Base-by-base conservation (phyloP, 202 grass and related monocot genomes). In the Schoenoplectus tabernaemontani region DNA sequence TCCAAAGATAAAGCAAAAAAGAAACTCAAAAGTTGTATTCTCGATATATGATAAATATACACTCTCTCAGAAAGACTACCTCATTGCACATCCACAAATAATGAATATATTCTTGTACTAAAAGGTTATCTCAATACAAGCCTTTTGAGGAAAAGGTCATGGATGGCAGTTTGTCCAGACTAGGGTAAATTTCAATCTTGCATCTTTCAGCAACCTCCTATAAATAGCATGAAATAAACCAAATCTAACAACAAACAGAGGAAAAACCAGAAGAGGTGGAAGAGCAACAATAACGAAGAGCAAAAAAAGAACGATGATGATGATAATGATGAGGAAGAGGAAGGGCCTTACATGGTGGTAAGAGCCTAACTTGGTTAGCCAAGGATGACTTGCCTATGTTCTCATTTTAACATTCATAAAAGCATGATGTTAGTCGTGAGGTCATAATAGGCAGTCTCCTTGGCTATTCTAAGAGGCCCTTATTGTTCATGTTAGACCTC, bases 301-400 rank as follows among this genome's bases (percentile, higher is more conserved):
- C 7, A 16, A 62, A 33, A 63, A 16, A 8, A 28, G 3, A 3
- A 62, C 22, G 26, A 61, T 61, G 57, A 23, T 60, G 57, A 60
- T 59, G 57, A 59, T 60, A n/a, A n/a, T 4, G 36, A 32, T 60
- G 38, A 81, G 23, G 51, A 77, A 89, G 90, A 91, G 83, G 89
- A 88, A 76, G 19, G 42, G 89, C 67, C 87, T 96, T 78, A 36
- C 89, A 88, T 83, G 89, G 77, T 82, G 75, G 79, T 64, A 26
- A 88, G 83, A 90, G 81, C 85, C 78, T 53, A 69, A 23, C 81
- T 96, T 83, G 42, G 87, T 54, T 96, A 96, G 89, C 92, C 92
- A 96, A 96, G 92, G 92, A 96, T 96, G 92, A 90, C 85, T 96
- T 96, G 92, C 89, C 92, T 90, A 85, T 51, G 3, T 64, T 43